Percentiles rank a stretch among this genome's conserved stretches.
Conservation (phyloP, 192 early-diverging fungal genomes). For the Coemansia erecta region DNA sequence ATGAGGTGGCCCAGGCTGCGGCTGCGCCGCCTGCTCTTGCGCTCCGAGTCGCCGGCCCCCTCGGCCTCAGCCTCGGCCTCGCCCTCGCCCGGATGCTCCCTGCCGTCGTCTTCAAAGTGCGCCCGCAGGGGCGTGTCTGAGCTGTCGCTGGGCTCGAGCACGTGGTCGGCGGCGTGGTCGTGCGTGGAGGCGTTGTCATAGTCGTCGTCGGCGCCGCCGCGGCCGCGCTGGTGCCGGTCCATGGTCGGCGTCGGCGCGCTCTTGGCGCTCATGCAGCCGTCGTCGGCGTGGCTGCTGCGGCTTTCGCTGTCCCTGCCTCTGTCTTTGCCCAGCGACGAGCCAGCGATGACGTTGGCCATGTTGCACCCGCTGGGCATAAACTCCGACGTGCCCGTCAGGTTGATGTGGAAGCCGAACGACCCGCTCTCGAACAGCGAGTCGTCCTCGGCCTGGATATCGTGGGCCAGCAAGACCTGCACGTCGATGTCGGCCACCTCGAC, state of each 20-base stretch:
- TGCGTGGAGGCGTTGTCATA: too few species aligned
- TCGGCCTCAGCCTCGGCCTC: neutral
- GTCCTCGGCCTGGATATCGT: slow-evolving; percentile 37
- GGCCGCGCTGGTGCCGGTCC: neutral
- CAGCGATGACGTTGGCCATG: neutral
- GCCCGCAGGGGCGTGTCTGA: neutral
- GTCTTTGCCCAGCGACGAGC: neutral
- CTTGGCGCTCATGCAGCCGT: neutral
- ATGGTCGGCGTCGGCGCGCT: neutral
- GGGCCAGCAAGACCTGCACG: slow-evolving; percentile 9
- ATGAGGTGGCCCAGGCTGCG: slow-evolving; percentile 17
- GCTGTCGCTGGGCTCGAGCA: neutral
- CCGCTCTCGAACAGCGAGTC: slow-evolving; percentile 41
- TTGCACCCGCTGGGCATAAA: slow-evolving; percentile 5
- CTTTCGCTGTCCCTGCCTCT: neutral
- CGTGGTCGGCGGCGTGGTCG: neutral
- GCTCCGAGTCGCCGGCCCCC: neutral
- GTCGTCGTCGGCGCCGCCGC: too few species aligned
- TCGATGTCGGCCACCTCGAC: slow-evolving; percentile 40
- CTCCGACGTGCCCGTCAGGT: neutral
- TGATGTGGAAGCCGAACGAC: slow-evolving; percentile 37
- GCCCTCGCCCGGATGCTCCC: neutral
- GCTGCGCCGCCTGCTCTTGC: slow-evolving; percentile 7
- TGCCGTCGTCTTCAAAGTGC: slow-evolving; percentile 1
- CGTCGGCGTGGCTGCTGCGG: neutral